phyloP scores from a whole-genome alignment of 768 basidiomycete genomes.

The Gelatoporia subvermispora region DNA sequence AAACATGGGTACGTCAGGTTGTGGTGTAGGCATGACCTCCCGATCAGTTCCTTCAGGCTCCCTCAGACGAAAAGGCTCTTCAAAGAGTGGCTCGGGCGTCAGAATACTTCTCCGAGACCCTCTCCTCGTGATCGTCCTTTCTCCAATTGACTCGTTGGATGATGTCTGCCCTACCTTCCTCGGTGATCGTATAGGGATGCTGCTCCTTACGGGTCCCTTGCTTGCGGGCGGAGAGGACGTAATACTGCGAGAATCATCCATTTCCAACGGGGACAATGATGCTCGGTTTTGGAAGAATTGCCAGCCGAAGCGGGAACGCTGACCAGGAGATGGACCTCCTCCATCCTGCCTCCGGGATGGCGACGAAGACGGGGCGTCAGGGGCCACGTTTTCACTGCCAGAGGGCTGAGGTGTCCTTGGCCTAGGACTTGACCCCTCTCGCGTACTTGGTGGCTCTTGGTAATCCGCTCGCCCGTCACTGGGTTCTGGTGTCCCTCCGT shows the following conservation, averaged over 20 bases:
- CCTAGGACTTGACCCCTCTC: slow-evolving; percentile 2
- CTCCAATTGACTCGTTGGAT: slow-evolving; percentile 10
- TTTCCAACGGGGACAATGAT: slow-evolving; percentile 36
- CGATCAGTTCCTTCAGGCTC: slow-evolving; percentile 15
- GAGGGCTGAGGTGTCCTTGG: slow-evolving; percentile 11
- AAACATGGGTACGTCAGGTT: background rate
- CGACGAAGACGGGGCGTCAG: slow-evolving; percentile 8
- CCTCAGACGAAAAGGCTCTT: background rate
- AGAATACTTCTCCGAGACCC: slow-evolving; percentile 21
- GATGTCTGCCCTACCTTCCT: slow-evolving; percentile 22
- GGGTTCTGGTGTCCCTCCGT: too few species aligned
- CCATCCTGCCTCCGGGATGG: slow-evolving; percentile 15
- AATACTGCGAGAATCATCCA: slow-evolving; percentile 16
- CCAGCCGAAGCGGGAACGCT: slow-evolving; percentile 33
- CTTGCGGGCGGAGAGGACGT: too few species aligned
- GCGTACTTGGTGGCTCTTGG: slow-evolving; percentile 1
- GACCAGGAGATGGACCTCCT: too few species aligned
- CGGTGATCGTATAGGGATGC: slow-evolving; percentile 42
- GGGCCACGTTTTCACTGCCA: slow-evolving; percentile 3
- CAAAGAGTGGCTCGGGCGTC: too few species aligned
- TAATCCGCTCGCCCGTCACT: too few species aligned
- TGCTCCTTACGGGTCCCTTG: slow-evolving; percentile 20
- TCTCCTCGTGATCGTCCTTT: slow-evolving; percentile 7
- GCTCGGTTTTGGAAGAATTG: slow-evolving; percentile 30
- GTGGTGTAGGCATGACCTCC: slow-evolving; percentile 8